Conservation (phyloP, 1,139 yeast genomes). For the Kodamaea sp. region DNA sequence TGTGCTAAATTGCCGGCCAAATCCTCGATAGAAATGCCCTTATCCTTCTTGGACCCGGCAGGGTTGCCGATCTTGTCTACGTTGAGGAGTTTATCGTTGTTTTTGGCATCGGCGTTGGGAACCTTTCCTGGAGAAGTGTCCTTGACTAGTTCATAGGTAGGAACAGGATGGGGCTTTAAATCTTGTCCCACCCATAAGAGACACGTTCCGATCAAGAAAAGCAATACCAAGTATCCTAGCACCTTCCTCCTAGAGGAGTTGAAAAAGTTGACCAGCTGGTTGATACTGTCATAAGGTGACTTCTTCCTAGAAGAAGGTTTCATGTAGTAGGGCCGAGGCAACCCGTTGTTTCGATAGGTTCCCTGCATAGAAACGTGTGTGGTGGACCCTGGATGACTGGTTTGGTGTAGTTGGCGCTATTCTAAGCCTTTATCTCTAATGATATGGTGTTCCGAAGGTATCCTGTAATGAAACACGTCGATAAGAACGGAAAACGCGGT, state of each 20-base stretch:
- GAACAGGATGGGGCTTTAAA: constrained; percentile 30
- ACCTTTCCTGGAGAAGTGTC: constrained; percentile 5
- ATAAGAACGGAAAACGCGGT: too few species aligned
- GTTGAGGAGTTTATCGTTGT: constrained; percentile 20
- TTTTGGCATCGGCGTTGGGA: constrained; percentile 7
- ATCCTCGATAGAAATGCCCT: constrained; percentile 32
- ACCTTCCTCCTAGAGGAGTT: constrained; percentile 40
- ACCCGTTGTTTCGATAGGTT: constrained; percentile 43
- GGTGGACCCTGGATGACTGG: too few species aligned
- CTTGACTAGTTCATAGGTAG: constrained; percentile 31
- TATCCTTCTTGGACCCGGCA: constrained; percentile 26
- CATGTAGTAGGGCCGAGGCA: constrained; percentile 53
- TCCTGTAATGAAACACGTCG: too few species aligned
- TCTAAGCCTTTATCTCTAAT: too few species aligned
- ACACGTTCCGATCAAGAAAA: constrained; percentile 37
- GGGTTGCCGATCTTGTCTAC: constrained; percentile 27
- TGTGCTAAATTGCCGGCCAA: constrained; percentile 45
- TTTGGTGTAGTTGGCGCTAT: too few species aligned
- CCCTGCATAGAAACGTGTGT: too few species aligned
- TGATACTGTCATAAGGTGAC: constrained; percentile 41
- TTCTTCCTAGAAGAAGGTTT: constrained; percentile 37
- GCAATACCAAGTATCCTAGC: constrained; percentile 40
- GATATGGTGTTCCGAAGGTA: too few species aligned
- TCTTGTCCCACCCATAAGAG: constrained; percentile 42
- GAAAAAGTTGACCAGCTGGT: constrained; percentile 29